A percentile compares a stretch with the other conserved stretches of the same genome.
These are phyloP conservation scores for Phialophora verrucosa DNA, from an alignment of 2,329 filamentous ascomycete species.

Conservation along the genomic window DNA sequence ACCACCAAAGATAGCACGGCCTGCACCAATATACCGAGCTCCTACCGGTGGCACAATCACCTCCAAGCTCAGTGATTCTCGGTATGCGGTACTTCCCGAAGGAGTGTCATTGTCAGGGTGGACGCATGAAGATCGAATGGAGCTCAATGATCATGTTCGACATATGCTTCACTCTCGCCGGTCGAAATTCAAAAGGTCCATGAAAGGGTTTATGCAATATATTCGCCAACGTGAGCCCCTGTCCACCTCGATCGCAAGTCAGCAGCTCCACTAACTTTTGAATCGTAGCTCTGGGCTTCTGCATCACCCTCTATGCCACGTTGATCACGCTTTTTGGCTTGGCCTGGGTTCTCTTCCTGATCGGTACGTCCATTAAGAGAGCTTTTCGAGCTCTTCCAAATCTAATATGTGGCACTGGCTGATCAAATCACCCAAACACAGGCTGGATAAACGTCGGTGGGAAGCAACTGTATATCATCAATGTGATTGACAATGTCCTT, in stretches of 20 bases:
- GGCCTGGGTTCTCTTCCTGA: constrained; percentile 22
- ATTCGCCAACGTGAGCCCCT: constrained; percentile 13
- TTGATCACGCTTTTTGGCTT: constrained; percentile 17
- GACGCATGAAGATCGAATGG: constrained; percentile 16
- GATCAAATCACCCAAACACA: background rate
- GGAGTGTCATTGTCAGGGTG: constrained; percentile 16
- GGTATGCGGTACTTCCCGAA: constrained; percentile 18
- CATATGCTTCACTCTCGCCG: constrained; percentile 21
- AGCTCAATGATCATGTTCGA: constrained; percentile 19
- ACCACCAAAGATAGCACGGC: constrained; percentile 7
- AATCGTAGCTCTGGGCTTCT: constrained; percentile 15
- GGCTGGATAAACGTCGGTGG: constrained; percentile 19
- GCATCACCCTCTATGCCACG: constrained; percentile 16
- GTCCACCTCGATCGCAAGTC: background rate
- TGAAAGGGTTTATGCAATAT: constrained; percentile 20
- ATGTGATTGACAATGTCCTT: constrained; percentile 19
- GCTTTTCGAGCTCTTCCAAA: background rate
- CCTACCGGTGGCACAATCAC: constrained; percentile 12
- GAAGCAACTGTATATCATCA: constrained; percentile 16
- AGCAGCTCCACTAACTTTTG: constrained; percentile 2
- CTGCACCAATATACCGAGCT: constrained; percentile 16
- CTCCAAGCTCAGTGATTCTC: constrained; percentile 19
- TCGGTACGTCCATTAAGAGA: background rate
- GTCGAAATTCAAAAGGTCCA: constrained; percentile 18
- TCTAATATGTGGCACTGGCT: background rate